phyloP scores from a whole-genome alignment of 1,284 basidiomycete genomes.

The Ganoderma boninense region DNA sequence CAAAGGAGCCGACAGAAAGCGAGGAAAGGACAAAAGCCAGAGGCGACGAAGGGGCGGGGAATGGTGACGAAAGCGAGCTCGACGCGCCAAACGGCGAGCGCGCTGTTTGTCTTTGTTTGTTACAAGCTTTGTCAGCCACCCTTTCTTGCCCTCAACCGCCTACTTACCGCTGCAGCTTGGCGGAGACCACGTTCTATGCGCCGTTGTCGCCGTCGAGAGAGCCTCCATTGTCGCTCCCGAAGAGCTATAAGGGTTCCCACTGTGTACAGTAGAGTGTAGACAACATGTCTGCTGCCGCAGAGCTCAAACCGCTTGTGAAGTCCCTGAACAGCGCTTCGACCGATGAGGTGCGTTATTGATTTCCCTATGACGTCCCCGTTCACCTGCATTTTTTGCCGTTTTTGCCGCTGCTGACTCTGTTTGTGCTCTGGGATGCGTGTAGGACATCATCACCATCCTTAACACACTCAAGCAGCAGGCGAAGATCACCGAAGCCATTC shows the following conservation, averaged over 20 bases:
- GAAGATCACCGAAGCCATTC: conserved; percentile 85
- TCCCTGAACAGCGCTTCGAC: conserved; percentile 71
- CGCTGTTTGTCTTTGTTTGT: conserved; percentile 29
- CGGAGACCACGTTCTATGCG: conserved; percentile 24
- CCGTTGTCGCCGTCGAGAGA: conserved; percentile 21
- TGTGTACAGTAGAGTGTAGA: conserved; percentile 17
- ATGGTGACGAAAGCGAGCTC: conserved; percentile 22
- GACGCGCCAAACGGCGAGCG: conserved; percentile 26
- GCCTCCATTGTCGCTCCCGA: conserved; percentile 12
- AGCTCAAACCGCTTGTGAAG: conserved; percentile 84
- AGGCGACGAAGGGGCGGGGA: too few species aligned
- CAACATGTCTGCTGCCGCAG: conserved; percentile 49
- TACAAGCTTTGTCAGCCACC: conserved; percentile 25
- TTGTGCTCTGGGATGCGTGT: conserved; percentile 19
- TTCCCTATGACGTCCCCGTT: conserved; percentile 49
- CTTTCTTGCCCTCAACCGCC: conserved; percentile 15
- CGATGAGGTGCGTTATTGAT: conserved; percentile 62
- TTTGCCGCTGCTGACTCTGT: conserved; percentile 35
- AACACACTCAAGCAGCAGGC: conserved; percentile 81
- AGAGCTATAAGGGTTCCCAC: conserved; percentile 1
- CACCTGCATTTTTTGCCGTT: conserved; percentile 44
- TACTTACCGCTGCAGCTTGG: conserved; percentile 7
- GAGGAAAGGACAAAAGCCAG: not conserved
- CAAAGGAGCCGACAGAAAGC: not conserved
- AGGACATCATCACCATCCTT: conserved; percentile 82